Evolutionary conservation across 2,329 filamentous ascomycete species (phyloP).

Genomic region (Aaosphaeria pasadenensis): DNA sequence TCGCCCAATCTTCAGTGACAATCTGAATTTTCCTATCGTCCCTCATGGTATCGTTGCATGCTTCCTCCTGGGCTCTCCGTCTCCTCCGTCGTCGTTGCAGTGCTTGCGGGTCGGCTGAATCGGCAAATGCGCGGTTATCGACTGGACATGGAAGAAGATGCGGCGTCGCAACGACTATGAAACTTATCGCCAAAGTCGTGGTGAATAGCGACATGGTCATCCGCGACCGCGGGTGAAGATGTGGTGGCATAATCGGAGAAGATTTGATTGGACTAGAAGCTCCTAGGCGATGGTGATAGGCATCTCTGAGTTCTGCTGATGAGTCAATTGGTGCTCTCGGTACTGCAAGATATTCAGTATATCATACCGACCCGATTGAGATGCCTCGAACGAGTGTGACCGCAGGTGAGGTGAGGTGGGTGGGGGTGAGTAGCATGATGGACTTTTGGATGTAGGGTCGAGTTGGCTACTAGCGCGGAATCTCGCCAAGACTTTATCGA

Average conservation of each 20-base stretch:
- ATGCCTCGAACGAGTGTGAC: constrained; percentile 17
- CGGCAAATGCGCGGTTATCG: constrained; percentile 69
- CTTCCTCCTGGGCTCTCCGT: constrained; percentile 25
- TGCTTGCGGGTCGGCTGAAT: constrained; percentile 49
- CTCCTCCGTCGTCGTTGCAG: constrained; percentile 31
- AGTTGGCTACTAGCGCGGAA: not conserved
- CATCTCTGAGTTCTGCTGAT: constrained; percentile 23
- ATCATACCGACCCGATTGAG: constrained; percentile 29
- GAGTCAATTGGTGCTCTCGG: constrained; percentile 12
- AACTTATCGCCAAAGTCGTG: constrained; percentile 83
- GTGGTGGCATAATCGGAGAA: constrained; percentile 62
- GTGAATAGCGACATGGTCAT: constrained; percentile 94
- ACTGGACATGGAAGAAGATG: constrained; percentile 91
- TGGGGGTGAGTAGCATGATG: constrained; percentile 19
- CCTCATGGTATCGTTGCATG: constrained; percentile 16
- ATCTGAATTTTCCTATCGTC: constrained; percentile 14
- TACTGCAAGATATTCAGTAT: not conserved
- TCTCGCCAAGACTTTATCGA: not conserved
- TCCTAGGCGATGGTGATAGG: constrained; percentile 16
- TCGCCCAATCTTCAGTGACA: constrained; percentile 15
- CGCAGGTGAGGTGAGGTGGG: constrained; percentile 5
- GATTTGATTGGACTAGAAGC: constrained; percentile 8
- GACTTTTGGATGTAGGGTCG: constrained; percentile 19
- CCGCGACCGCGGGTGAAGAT: constrained; percentile 89
- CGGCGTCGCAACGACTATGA: constrained; percentile 87